Conservation (phyloP, 768 basidiomycete species). For the Tephrocybe sp. region DNA sequence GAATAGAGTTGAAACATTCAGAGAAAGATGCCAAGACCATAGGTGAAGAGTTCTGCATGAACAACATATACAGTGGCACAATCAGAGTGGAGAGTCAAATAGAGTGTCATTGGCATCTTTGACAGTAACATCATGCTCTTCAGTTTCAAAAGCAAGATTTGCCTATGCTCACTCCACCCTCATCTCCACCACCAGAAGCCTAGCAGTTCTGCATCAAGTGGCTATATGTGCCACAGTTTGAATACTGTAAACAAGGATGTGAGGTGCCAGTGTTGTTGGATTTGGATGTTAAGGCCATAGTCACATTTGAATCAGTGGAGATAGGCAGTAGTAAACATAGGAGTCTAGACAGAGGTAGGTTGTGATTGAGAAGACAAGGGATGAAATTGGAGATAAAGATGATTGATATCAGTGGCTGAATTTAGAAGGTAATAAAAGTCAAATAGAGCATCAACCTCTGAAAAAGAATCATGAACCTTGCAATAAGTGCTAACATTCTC, state of each 20-base stretch:
- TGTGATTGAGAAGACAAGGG: no score
- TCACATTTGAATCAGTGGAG: no score
- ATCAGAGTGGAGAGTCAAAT: no score
- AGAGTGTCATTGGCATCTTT: background rate
- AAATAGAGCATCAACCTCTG: background rate
- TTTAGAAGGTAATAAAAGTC: background rate
- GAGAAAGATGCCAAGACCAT: background rate
- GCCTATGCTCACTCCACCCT: no score
- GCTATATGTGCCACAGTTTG: no score
- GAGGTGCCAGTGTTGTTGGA: no score
- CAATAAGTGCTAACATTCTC: background rate
- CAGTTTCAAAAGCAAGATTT: background rate
- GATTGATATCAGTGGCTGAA: background rate
- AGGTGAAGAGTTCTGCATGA: background rate
- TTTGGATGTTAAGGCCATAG: no score
- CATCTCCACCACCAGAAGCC: no score
- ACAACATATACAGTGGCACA: background rate
- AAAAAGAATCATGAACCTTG: background rate
- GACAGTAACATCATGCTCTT: background rate
- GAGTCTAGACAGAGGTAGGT: no score
- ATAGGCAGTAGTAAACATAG: no score
- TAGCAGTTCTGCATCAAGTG: no score
- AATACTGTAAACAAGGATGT: no score
- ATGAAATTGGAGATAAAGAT: background rate
- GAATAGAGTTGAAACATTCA: constrained; percentile 7